Conservation (phyloP, 805 yeast species). For the Myxozyma sirexii region DNA sequence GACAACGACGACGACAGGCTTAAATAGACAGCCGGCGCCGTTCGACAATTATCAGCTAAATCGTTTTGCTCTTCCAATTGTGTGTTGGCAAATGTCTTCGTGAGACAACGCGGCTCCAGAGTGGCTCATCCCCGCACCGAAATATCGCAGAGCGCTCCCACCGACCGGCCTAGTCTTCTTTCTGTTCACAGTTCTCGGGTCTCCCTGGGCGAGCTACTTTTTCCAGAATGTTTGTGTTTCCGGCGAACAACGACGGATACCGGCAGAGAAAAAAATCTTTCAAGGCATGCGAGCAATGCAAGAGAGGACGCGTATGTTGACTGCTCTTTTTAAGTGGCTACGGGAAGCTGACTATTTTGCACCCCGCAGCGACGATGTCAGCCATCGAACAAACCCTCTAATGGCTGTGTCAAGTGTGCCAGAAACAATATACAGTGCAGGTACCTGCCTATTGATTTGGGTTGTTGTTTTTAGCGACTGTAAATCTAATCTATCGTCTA, state of each 20-base stretch:
- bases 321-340: neutral
- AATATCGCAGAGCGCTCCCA: too few relatives aligned
- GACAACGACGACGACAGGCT: too few relatives aligned
- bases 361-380: slow-evolving; percentile 31
- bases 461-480: neutral
- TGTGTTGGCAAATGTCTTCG: too few relatives aligned
- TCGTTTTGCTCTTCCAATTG: too few relatives aligned
- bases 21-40: too few relatives aligned
- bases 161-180: neutral
- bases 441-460: slow-evolving; percentile 1
- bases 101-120: too few relatives aligned
- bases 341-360: too few relatives aligned
- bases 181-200: neutral
- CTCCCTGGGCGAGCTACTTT: neutral
- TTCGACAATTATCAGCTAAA: too few relatives aligned
- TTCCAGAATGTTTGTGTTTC: slow-evolving; percentile 31
- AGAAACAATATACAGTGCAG: slow-evolving; percentile 27
- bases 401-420: slow-evolving; percentile 23
- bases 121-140: too few relatives aligned
- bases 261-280: slow-evolving; percentile 28
- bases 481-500: neutral
- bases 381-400: slow-evolving; percentile 10
- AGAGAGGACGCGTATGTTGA: slow-evolving; percentile 22
- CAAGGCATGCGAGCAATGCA: slow-evolving; percentile 33
- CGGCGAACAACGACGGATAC: slow-evolving; percentile 31